Base-by-base conservation (phyloP, 805 yeast genomes). In the Cyberlindnera nakhonratchasimensis region DNA sequence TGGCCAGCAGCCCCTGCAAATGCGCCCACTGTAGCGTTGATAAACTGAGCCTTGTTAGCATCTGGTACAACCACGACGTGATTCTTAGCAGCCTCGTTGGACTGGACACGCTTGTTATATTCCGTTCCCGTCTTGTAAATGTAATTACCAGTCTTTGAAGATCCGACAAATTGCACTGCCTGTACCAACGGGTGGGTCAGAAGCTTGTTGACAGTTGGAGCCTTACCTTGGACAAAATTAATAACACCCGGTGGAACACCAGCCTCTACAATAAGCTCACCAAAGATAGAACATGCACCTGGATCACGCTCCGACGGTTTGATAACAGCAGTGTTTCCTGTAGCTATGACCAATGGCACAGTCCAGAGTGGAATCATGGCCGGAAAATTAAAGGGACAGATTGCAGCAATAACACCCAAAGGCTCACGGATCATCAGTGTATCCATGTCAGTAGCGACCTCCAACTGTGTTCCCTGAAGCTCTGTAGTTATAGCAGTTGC, bases 1-100 rank as follows among this genome's bases (percentile, higher is more conserved):
- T 82, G 89, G 41, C 90, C 90, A 20, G 89, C 89, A 45, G 90
- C 90, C 29, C 90, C 89, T 55, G 84, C 84, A 30, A 86, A 85
- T 18, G 90, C 87, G 34, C 89, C 89, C 40, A 71, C 79, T 25
- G 81, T 66, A 24, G 86, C 80, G 55, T 77, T 79, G 52, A 82
- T 67, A 44, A 84, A 79, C 50, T 77, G 83, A 45, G 65, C 58
- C 61, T 78, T 77, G 64, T 80, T 74, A 17, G 88, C 87, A 55
- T 82, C 89, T 3, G 88, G 88, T 49, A 80, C 71, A 17, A 82
- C 77, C 38, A 83, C 75, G 53, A 83, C 73, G 63, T 82, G 90
- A 67, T 82, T 82, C 66, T 82, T 82, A 23, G 89, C 89, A 6
- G 89, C 89, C 57, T 82, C 69, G 69, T 72, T 82, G 39, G 87